Percentiles rank a stretch among this genome's conserved stretches.
phyloP scores from a whole-genome alignment of 1,284 basidiomycete genomes.

The Kwoniella shivajii region DNA sequence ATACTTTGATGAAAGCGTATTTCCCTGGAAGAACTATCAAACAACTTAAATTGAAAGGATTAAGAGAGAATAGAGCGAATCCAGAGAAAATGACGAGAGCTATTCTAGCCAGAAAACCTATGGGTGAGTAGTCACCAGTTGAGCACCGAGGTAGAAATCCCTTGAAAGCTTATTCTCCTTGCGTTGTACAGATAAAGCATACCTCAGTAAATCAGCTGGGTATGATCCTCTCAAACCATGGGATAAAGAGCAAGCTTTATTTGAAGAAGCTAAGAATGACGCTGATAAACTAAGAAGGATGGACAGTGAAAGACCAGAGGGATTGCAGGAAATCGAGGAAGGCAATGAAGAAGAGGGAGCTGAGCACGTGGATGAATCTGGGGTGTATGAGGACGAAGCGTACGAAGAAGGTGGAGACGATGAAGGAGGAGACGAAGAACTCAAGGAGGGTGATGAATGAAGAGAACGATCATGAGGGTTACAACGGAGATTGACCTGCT shows the following conservation, averaged over 20 bases:
- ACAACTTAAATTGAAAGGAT: conserved; percentile 43
- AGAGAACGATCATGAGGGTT: too few relatives aligned
- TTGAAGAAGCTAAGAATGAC: conserved; percentile 36
- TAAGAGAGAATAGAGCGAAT: conserved; percentile 39
- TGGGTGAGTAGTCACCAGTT: conserved; percentile 33
- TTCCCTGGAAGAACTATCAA: conserved; percentile 42
- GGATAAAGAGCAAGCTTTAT: conserved; percentile 33
- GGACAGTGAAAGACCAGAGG: conserved; percentile 7
- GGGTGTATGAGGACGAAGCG: neutral
- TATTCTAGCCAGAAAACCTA: conserved; percentile 37
- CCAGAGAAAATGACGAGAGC: conserved; percentile 41
- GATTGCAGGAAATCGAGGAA: neutral
- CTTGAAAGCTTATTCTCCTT: neutral
- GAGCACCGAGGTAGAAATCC: too few relatives aligned
- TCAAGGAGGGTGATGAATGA: too few relatives aligned
- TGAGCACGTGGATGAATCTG: neutral
- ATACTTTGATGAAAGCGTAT: conserved; percentile 46
- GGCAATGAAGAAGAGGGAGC: conserved; percentile 4
- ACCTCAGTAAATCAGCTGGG: conserved; percentile 41
- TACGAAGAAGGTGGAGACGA: conserved; percentile 2
- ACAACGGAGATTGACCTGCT: too few relatives aligned
- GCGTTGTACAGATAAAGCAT: conserved; percentile 30
- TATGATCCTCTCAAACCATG: conserved; percentile 31
- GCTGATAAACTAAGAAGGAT: conserved; percentile 19
- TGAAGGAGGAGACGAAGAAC: conserved; percentile 5